Percentiles rank a stretch among this genome's conserved stretches.
These are phyloP conservation scores for Schizophyllum amplum DNA, from an alignment of 1,284 basidiomycete genomes.

Conservation along the genomic window DNA sequence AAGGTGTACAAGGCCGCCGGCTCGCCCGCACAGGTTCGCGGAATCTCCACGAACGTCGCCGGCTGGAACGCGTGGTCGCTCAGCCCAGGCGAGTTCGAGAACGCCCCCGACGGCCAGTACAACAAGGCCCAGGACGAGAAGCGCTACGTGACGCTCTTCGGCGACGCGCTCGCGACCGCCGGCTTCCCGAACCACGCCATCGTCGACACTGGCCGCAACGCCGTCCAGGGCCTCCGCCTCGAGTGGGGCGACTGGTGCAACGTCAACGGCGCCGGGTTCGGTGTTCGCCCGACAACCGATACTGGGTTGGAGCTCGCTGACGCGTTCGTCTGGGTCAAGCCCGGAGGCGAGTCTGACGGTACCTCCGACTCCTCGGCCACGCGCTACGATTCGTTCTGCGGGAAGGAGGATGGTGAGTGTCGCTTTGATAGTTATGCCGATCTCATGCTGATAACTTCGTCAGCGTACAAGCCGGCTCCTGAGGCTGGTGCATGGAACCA, in stretches of 20 bases:
- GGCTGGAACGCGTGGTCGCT: slow-evolving; percentile 14
- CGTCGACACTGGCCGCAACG: slow-evolving; percentile 57
- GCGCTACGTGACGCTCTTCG: slow-evolving; percentile 39
- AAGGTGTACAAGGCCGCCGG: slow-evolving; percentile 42
- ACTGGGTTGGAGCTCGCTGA: slow-evolving; percentile 50
- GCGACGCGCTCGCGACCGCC: slow-evolving; percentile 27
- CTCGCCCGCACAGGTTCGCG: slow-evolving; percentile 45
- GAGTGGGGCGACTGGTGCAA: slow-evolving; percentile 55
- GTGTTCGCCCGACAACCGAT: slow-evolving; percentile 48
- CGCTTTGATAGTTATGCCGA: slow-evolving; percentile 1
- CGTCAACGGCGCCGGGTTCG: slow-evolving; percentile 55
- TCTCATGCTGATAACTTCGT: slow-evolving; percentile 6
- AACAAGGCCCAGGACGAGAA: slow-evolving; percentile 56
- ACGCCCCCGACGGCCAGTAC: slow-evolving; percentile 32
- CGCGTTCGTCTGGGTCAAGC: slow-evolving; percentile 61
- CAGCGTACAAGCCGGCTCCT: slow-evolving; percentile 47
- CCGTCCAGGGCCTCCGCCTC: slow-evolving; percentile 50
- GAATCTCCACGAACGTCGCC: slow-evolving; percentile 57
- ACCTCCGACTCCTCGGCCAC: slow-evolving; percentile 50
- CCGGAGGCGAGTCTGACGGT: slow-evolving; percentile 61
- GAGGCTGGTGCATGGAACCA: slow-evolving; percentile 63
- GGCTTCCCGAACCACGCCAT: slow-evolving; percentile 58
- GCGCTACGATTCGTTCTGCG: slow-evolving; percentile 51
- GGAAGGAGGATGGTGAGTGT: slow-evolving; percentile 30
- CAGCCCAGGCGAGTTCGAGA: too few species aligned